These are phyloP conservation scores for Zygoascus biomembranicola DNA, from an alignment of 805 yeast species.

Conservation along the genomic window DNA sequence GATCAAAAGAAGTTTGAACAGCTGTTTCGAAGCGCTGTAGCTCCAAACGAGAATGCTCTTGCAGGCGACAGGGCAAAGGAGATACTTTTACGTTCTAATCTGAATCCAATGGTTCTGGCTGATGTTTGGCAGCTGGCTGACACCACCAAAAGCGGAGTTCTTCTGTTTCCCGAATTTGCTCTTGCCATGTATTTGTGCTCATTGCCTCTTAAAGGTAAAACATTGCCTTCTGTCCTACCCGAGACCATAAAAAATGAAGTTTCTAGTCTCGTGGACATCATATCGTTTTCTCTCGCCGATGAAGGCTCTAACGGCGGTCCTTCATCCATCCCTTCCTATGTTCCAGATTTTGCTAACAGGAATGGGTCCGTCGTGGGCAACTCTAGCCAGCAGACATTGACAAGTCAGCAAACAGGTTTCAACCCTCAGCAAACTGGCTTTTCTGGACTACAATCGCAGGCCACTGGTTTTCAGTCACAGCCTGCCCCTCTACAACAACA, in stretches of 20 bases:
- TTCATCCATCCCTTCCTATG: slow-evolving; percentile 18
- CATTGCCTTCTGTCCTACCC: slow-evolving; percentile 67
- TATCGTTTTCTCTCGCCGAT: slow-evolving; percentile 69
- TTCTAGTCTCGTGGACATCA: slow-evolving; percentile 80
- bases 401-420: slow-evolving; percentile 13
- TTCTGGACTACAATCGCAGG: slow-evolving; percentile 1
- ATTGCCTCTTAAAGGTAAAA: slow-evolving; percentile 65
- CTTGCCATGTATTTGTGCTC: slow-evolving; percentile 84
- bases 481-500: slow-evolving; percentile 10
- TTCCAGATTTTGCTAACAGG: slow-evolving; percentile 17
- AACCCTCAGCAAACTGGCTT: neutral
- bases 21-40: slow-evolving; percentile 69
- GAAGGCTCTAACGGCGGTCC: slow-evolving; percentile 14
- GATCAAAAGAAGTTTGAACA: slow-evolving; percentile 86
- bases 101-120: slow-evolving; percentile 66
- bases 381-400: slow-evolving; percentile 2
- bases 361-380: neutral
- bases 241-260: slow-evolving; percentile 73
- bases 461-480: slow-evolving; percentile 17
- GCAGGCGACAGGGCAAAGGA: slow-evolving; percentile 59
- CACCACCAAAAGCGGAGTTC: slow-evolving; percentile 73
- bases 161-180: slow-evolving; percentile 91
- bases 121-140: slow-evolving; percentile 91
- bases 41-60: slow-evolving; percentile 49
- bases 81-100: slow-evolving; percentile 70